Percentiles rank a stretch among this genome's conserved stretches.
These are phyloP conservation scores for Camellia japonica DNA, from an alignment of 148 eudicot species.

Conservation along the genomic window DNA sequence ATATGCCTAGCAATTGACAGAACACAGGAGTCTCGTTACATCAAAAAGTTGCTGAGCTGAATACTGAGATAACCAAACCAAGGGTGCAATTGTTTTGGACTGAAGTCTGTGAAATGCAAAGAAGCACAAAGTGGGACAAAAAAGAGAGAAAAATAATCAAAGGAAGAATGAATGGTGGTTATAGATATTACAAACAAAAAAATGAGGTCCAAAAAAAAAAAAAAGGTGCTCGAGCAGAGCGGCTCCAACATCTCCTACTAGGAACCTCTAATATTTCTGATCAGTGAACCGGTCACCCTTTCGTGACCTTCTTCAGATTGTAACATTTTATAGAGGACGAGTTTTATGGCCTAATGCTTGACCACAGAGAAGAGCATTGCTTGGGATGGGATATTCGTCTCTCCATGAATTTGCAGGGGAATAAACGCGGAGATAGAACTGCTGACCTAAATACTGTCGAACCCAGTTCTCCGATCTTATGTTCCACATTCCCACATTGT, in stretches of 20 bases:
- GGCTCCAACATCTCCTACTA: not conserved
- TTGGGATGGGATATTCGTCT: conserved; percentile 63
- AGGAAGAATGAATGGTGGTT: not conserved
- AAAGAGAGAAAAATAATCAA: not conserved
- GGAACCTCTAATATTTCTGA: not conserved
- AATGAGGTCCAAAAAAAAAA: not conserved
- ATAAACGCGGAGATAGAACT: conserved; percentile 63
- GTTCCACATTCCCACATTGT: conserved; percentile 76
- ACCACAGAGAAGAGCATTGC: conserved; percentile 59
- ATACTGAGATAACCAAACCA: not conserved
- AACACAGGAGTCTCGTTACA: not conserved
- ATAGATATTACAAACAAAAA: not conserved
- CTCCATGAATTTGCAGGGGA: conserved; percentile 49
- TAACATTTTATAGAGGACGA: not conserved
- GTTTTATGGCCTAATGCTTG: conserved; percentile 39
- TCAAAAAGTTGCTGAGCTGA: not conserved
- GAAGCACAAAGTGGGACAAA: not conserved
- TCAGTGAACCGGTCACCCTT: conserved; percentile 20
- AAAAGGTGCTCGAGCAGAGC: not conserved
- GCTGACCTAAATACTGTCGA: conserved; percentile 62
- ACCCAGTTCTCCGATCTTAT: conserved; percentile 66
- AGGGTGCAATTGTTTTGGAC: not conserved
- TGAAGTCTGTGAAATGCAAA: not conserved
- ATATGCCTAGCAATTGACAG: not conserved
- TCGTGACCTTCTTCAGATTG: conserved; percentile 16